Conservation (phyloP, 1,139 yeast species). For the Casaregolazyma lundiana region DNA sequence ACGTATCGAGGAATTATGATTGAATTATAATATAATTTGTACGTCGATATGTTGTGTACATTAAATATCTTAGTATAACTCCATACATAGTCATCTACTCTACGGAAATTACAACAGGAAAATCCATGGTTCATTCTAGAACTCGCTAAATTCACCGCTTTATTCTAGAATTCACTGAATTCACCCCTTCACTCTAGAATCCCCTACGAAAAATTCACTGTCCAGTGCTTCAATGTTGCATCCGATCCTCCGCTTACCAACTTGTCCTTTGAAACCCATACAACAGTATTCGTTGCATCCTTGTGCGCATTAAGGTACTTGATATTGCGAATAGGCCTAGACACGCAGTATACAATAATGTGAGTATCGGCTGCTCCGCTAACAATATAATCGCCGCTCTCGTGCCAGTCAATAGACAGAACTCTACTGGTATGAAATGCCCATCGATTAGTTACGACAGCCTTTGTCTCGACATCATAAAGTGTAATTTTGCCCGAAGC, state of each 20-base stretch:
- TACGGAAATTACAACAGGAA: too few species aligned
- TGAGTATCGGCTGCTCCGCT: conserved; percentile 84
- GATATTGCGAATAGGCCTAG: conserved; percentile 69
- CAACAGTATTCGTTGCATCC: conserved; percentile 73
- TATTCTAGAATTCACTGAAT: too few species aligned
- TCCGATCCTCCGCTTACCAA: conserved; percentile 77
- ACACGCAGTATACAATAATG: conserved; percentile 72
- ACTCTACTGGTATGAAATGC: conserved; percentile 86
- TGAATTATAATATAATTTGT: not conserved
- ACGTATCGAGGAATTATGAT: not conserved
- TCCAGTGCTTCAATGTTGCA: conserved; percentile 76
- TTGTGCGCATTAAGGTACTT: conserved; percentile 80
- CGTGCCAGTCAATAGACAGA: conserved; percentile 72
- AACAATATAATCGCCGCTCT: conserved; percentile 64
- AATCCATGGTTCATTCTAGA: too few species aligned
- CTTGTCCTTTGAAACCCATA: conserved; percentile 52
- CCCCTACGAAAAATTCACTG: conserved; percentile 21
- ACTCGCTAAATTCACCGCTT: too few species aligned
- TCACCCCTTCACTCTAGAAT: not conserved
- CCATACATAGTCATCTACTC: too few species aligned
- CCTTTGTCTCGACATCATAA: conserved; percentile 51
- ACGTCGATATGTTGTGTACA: not conserved
- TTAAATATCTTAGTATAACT: too few species aligned
- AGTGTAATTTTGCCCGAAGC: conserved; percentile 75
- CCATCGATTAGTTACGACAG: conserved; percentile 85